Evolutionary conservation across 225 moss, liverwort and hornwort genomes (phyloP).

Genomic region (Pseudoscleropodium purum): DNA sequence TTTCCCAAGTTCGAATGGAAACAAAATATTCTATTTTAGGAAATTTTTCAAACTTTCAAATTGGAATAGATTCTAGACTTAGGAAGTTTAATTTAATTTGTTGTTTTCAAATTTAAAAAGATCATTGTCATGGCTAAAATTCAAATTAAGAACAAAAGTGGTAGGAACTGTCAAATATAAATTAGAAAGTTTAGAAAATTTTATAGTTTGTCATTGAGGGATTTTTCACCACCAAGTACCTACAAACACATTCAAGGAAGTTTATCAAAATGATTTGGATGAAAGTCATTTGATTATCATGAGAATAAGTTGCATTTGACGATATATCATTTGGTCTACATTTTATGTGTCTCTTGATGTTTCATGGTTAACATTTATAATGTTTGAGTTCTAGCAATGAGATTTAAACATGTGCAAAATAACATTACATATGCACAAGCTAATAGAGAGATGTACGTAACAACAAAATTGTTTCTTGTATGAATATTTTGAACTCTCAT

Average conservation of each 20-base stretch:
- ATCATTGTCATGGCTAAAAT: neutral
- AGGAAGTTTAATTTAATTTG: neutral
- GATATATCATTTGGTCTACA: neutral
- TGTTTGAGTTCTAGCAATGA: neutral
- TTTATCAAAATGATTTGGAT: accelerated
- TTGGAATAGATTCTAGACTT: neutral
- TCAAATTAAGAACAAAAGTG: accelerated
- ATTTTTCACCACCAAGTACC: accelerated
- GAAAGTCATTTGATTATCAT: neutral
- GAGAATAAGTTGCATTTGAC: neutral
- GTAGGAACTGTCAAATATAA: neutral
- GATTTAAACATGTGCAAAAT: too few species aligned
- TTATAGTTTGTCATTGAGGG: neutral
- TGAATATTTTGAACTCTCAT: neutral
- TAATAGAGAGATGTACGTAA: accelerated
- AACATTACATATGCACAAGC: neutral
- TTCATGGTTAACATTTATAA: neutral
- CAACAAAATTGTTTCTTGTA: neutral
- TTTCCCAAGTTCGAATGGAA: neutral
- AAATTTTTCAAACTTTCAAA: neutral
- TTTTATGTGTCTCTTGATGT: accelerated
- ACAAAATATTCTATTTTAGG: neutral
- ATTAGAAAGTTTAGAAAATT: neutral
- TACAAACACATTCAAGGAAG: accelerated
- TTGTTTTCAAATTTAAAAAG: accelerated